phyloP scores from a whole-genome alignment of 345 rosid species.

The sweet orange (Citrus sinensis) region DNA sequence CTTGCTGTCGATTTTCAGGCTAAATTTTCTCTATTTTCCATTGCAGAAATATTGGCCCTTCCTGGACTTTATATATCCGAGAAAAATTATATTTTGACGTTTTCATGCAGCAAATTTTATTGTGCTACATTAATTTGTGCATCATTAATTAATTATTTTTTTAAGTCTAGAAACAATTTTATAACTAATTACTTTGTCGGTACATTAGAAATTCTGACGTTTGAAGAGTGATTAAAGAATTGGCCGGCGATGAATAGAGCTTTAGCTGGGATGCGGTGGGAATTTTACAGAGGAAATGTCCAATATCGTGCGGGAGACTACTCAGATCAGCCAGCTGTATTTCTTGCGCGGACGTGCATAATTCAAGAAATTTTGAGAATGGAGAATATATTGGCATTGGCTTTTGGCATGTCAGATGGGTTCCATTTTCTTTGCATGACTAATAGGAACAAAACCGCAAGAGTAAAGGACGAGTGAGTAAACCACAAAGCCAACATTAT shows the following conservation, averaged over 20 bases:
- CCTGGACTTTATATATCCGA: not conserved
- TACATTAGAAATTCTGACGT: not conserved
- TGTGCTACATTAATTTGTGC: too few relatives aligned
- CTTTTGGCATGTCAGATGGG: not conserved
- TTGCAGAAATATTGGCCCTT: not conserved
- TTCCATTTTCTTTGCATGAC: not conserved
- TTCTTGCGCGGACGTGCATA: not conserved
- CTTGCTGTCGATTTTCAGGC: not conserved
- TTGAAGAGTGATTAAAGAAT: not conserved
- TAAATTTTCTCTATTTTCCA: not conserved
- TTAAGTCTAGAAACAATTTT: not conserved
- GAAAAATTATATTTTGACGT: not conserved
- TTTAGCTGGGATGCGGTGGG: slow-evolving; percentile 16
- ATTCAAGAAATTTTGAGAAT: not conserved
- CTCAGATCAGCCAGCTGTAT: not conserved
- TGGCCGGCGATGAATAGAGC: not conserved
- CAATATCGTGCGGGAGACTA: slow-evolving; percentile 13
- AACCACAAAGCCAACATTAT: too few relatives aligned
- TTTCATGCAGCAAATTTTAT: not conserved
- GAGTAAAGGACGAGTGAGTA: too few relatives aligned
- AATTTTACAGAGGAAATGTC: not conserved
- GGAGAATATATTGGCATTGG: not conserved
- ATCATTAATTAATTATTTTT: not conserved
- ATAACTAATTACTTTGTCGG: too few relatives aligned
- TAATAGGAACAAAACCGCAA: too few relatives aligned